Evolutionary conservation across 768 basidiomycete genomes (phyloP), one percentile per base, ranked within the genome.

Genomic region (Kwoniella heveanensis): DNA sequence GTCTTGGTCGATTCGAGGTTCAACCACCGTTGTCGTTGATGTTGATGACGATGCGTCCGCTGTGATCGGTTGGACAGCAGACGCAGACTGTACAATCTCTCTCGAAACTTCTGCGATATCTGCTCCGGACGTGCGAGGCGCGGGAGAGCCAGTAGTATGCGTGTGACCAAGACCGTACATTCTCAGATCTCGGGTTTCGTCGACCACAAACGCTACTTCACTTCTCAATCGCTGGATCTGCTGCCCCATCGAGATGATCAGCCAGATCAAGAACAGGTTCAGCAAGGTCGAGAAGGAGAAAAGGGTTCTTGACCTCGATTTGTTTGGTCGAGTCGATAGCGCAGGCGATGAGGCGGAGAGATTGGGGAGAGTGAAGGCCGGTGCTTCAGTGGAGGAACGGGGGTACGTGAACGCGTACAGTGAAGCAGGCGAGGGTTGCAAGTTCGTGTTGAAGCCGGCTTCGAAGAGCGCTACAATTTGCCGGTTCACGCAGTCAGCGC

Each of bases 141-240:
- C 46, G 6, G 26, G 26, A 19, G 39, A 12, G 1, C 19, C 46
- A n/a, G 25, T 48, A n/a, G 49, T 32, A 6, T 32, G 24, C 9
- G 27, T 24, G 10, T 26, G 37, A 15, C 4, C 15, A 7, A 63
- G 19, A 17, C 62, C 62, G 39, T 72, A 70, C 47, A 62, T 12
- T 47, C 70, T 47, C 47, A 74, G 52, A 70, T 74, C 73, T 24
- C 59, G 61, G 12, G 68, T 56, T 47, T 74, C 73, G 15, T 74
- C 73, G 9, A 60, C 57, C 10, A 74, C 62, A 54, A 72, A 74
- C 2, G 66, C 60, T 17, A 74, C 64, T 52, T 74, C 70, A 49
- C 32, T 69, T 29, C 67, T 44, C 19, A 74, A 36, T 27, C 73
- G 36, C 57, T 74, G 73, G 12, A 74, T 50, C 32, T 72, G 73